phyloP scores from a whole-genome alignment of 2,329 filamentous ascomycete genomes.

The Pseudopithomyces chartarum region DNA sequence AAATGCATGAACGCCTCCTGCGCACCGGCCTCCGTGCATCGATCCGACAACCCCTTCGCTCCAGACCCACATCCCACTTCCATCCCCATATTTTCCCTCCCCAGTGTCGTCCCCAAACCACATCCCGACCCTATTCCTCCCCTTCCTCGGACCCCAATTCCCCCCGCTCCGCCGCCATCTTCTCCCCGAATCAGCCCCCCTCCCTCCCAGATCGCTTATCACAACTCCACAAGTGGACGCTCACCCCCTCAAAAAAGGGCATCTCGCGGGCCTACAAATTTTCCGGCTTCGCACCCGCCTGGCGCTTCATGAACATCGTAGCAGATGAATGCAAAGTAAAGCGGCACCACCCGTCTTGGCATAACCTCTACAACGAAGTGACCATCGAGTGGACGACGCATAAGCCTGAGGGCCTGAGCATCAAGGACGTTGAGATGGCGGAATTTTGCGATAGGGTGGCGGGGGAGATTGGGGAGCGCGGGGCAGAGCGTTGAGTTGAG shows the following conservation, averaged over 20 bases:
- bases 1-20: conserved; percentile 13
- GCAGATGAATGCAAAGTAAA: conserved; percentile 41
- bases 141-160: background rate
- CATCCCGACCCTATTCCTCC: background rate
- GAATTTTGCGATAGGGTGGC: conserved; percentile 41
- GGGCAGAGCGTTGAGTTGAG: too few species aligned
- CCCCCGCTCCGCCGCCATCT: conserved; percentile 22
- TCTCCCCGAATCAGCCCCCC: conserved; percentile 32
- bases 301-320: conserved; percentile 39
- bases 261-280: conserved; percentile 36
- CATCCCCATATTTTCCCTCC: too few species aligned
- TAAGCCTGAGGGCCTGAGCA: conserved; percentile 37
- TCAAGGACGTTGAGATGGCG: conserved; percentile 44
- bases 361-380: conserved; percentile 40
- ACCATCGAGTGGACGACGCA: conserved; percentile 45
- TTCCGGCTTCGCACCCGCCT: conserved; percentile 36
- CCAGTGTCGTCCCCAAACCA: background rate
- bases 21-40: conserved; percentile 14
- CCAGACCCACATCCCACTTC: background rate
- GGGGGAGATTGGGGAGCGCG: conserved; percentile 24
- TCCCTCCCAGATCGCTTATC: conserved; percentile 30
- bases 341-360: conserved; percentile 41
- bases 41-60: background rate
- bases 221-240: conserved; percentile 30
- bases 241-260: conserved; percentile 29